Base-by-base conservation (phyloP, 352 stramenopile species). In the Globisporangium ultimum region DNA sequence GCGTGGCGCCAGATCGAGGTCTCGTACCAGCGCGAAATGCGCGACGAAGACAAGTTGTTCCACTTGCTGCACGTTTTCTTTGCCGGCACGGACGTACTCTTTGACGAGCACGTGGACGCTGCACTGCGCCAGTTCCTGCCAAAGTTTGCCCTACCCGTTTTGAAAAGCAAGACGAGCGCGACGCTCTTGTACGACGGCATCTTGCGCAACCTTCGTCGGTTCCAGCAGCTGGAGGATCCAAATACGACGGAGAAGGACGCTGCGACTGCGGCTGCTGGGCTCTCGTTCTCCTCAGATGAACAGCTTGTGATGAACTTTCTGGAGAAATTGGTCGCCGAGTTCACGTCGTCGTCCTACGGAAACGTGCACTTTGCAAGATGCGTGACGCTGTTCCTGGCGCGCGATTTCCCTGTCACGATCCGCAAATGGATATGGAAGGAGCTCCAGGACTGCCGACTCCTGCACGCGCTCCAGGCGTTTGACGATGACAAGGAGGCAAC, bases 1-100 rank as follows among this genome's bases (percentile, higher is more conserved):
- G 50, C 17, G 15, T 56, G 48, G 38, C 11, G 41, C 13, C 21
- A 42, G 14, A 53, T 52, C 14, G 24, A 5, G 15, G 57, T 53
- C 13, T 21, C 57, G 18, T 57, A 51, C 24, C 14, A 58, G 18
- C 46, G 20, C 9, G 47, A 41, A 8, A 50, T 89, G 17, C 59
- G 57, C 2, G 70, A 71, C 5, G 82, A 89, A 60, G 83, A 90
- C 65, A 89, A 89, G 61, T 63, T 90, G 0, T 90, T 89, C 61
- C 83, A 92, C 48, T 53, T 90, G 46, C 53, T 89, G 22, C 79
- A 90, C 48, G 75, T 87, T 8, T 88, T 92, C 43, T 89, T 92
- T 52, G 72, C 80, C 10, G 80, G 79, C 20, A 78, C 71, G 8
- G 82, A 91, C 47, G 79, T 91, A 17, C 63, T 91, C 7, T 88